These are phyloP conservation scores for Daldinia decipiens DNA, from an alignment of 495 filamentous ascomycete species.

Conservation along the genomic window DNA sequence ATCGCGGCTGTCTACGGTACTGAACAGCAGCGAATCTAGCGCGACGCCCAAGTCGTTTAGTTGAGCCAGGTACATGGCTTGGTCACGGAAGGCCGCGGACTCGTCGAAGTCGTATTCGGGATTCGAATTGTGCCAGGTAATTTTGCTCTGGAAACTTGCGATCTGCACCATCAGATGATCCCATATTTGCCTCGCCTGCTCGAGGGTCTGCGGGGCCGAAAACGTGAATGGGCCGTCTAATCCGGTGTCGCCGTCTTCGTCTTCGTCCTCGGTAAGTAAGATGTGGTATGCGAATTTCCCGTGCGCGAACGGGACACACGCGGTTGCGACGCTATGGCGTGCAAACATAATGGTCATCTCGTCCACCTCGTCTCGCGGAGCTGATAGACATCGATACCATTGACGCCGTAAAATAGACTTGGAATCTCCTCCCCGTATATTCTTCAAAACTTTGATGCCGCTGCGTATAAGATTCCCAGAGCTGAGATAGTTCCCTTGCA, in stretches of 20 bases:
- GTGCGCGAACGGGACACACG: conserved; percentile 40
- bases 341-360: conserved; percentile 45
- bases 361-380: conserved; percentile 38
- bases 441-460: conserved; percentile 42
- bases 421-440: conserved; percentile 29
- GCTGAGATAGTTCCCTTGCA: conserved; percentile 46
- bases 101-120: conserved; percentile 43
- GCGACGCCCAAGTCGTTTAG: conserved; percentile 35
- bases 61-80: conserved; percentile 28
- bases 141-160: conserved; percentile 40
- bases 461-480: conserved; percentile 42
- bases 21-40: conserved; percentile 29
- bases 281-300: conserved; percentile 45
- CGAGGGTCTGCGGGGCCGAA: conserved; percentile 31
- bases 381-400: conserved; percentile 32
- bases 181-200: conserved; percentile 36
- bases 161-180: conserved; percentile 30
- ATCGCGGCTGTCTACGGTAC: conserved; percentile 27
- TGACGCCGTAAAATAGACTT: conserved; percentile 37
- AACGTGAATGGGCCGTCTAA: conserved; percentile 27
- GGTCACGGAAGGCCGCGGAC: conserved; percentile 23
- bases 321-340: conserved; percentile 35
- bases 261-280: conserved; percentile 38
- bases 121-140: conserved; percentile 35
- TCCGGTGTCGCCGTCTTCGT: conserved; percentile 22